Evolutionary conservation across 1,139 yeast species (phyloP).

Genomic region (Trichomonascaceae sp.): DNA sequence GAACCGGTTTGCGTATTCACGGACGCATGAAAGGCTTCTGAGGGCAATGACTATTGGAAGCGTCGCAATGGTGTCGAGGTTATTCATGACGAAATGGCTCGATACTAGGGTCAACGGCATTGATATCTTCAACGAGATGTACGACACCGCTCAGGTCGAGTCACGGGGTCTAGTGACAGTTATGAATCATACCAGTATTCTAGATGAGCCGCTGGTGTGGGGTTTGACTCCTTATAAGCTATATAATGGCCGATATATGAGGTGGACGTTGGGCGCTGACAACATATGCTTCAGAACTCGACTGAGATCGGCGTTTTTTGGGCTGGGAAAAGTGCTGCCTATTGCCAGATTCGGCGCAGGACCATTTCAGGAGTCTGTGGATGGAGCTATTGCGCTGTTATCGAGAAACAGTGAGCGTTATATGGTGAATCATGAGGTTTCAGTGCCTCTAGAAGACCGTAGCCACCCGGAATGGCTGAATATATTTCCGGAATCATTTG

Average conservation of each 20-base stretch:
- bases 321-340: slow-evolving; percentile 79
- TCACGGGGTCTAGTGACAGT: slow-evolving; percentile 73
- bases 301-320: slow-evolving; percentile 47
- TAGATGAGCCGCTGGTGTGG: slow-evolving; percentile 90
- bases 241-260: slow-evolving; percentile 51
- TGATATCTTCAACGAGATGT: slow-evolving; percentile 58
- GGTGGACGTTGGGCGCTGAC: slow-evolving; percentile 95
- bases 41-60: slow-evolving; percentile 66
- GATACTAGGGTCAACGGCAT: slow-evolving; percentile 56
- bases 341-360: slow-evolving; percentile 88
- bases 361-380: slow-evolving; percentile 85
- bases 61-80: slow-evolving; percentile 60
- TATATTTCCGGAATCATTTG: slow-evolving; percentile 93
- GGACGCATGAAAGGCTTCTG: slow-evolving; percentile 56
- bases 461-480: slow-evolving; percentile 83
- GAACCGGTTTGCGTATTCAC: slow-evolving; percentile 52
- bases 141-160: slow-evolving; percentile 55
- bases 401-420: slow-evolving; percentile 31
- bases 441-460: slow-evolving; percentile 27
- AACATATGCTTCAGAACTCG: slow-evolving; percentile 68
- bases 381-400: slow-evolving; percentile 80
- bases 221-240: slow-evolving; percentile 67
- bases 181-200: slow-evolving; percentile 95
- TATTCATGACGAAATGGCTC: slow-evolving; percentile 55
- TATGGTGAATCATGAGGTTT: slow-evolving; percentile 17